Base-by-base conservation (phyloP, 805 yeast species). In the Kuraishia piskuri region DNA sequence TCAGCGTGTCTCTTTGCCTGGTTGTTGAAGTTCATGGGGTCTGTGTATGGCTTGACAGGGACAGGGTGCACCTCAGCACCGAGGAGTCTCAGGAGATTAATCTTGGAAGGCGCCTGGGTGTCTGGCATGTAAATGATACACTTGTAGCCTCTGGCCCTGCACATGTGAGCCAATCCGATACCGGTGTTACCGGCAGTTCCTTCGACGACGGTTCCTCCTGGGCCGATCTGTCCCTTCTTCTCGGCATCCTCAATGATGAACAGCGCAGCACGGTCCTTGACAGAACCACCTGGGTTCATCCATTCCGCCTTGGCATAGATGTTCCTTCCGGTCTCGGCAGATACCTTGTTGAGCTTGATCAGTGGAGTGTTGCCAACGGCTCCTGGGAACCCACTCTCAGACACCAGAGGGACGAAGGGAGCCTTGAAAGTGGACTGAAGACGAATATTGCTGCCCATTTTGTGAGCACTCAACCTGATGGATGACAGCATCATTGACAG, bases 101-200 rank as follows among this genome's bases (percentile, higher is more conserved):
- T 85, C 65, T 90, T 90, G 49, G 82, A 76, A 58, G 86, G 87
- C 5, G 94, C 80, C 68, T 89, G 96, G 1, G 96, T 88, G 68
- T 90, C 82, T 55, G 97, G 97, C 90, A 90, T 89, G 73, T 88
- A 90, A 55, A 90, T 86, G 50, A 90, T 83, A 66, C 94, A 83
- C 54, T 85, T 80, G 74, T 90, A 90, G 26, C 96, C 96, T 60
- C 84, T 80, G 50, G 91, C 79, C 37, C 96, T 75, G 65, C 95
- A 88, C 48, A 84, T 81, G 61, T 78, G 83, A 6, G 96, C 96
- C 53, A 90, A 72, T 1, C 96, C 96, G 59, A 90, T 90, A 19
- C 96, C 97, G n/a, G 97, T 90, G 70, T 90, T 90, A 31, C 97
- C 97, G 2, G 97, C 97, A 12, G 96, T 89, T 7, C 96, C 96